phyloP scores from a whole-genome alignment of 495 filamentous ascomycete species.

The Aspergillus wentii region DNA sequence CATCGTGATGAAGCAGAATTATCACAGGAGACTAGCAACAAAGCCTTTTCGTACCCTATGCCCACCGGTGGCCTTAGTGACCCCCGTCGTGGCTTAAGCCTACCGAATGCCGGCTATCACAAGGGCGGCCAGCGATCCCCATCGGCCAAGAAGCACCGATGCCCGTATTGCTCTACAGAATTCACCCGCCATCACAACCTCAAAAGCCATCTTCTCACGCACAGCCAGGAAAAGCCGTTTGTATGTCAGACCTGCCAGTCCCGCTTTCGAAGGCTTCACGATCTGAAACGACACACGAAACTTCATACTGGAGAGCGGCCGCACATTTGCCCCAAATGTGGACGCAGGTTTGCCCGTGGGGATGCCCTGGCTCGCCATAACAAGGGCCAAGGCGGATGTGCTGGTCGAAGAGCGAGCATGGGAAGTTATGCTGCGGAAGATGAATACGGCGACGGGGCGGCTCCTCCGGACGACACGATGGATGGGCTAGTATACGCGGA shows the following conservation, averaged over 20 bases:
- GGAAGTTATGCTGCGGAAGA: constrained; percentile 81
- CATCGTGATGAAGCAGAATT: constrained; percentile 33
- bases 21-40: constrained; percentile 41
- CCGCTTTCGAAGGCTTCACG: constrained; percentile 87
- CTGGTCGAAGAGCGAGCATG: constrained; percentile 82
- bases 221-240: constrained; percentile 98
- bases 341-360: constrained; percentile 88
- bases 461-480: constrained; percentile 68
- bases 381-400: constrained; percentile 94
- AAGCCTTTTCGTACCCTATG: constrained; percentile 51
- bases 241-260: constrained; percentile 84
- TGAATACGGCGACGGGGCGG: constrained; percentile 52
- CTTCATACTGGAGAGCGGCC: constrained; percentile 95
- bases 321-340: constrained; percentile 90
- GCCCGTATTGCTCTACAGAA: constrained; percentile 90
- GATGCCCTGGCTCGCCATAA: constrained; percentile 93
- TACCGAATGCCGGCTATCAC: constrained; percentile 62
- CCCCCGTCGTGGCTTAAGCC: constrained; percentile 64
- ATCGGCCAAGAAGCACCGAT: constrained; percentile 87
- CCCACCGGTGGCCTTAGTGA: constrained; percentile 39
- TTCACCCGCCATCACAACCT: constrained; percentile 98
- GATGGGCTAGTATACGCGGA: constrained; percentile 67
- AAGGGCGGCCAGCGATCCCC: constrained; percentile 64
- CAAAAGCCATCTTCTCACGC: constrained; percentile 97
- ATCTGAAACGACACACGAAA: constrained; percentile 93